Evolutionary conservation across 306 rosid species (phyloP), one percentile per base, ranked within the genome.

Genomic region (Elaeagnus macrophylla): DNA sequence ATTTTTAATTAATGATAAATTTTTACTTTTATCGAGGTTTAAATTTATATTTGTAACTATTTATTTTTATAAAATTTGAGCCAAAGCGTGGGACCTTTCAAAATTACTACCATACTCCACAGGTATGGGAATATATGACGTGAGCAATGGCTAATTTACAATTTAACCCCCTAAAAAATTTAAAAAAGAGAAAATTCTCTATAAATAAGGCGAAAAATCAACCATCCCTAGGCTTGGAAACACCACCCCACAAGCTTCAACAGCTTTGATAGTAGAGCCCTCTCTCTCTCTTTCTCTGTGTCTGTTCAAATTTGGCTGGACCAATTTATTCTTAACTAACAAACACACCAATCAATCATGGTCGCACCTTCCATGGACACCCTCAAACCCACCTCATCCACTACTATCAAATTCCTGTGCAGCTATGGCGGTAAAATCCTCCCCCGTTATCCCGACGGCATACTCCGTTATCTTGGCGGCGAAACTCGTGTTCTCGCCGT

Each of bases 361-460:
- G 68, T 61, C 59, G 77, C 77, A 32, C 63, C 80, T 35, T 42
- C 76, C 5, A 3, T 25, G 2, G 32, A 25, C 32, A 48, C 71
- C 43, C 17, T 40, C 37, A 56, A n/a, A 50, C 14, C 64, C 25
- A 47, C 71, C 53, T 2, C 32, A 25, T 25, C 32, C 32, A 68
- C 88, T 58, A 69, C 82, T 39, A 59, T 84, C 61, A 91, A 87
- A 60, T 84, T 87, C 78, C 89, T 91, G 71, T 91, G 83, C 39
- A 87, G 96, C 74, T 80, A 91, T 65, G 85, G 99, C 57, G 99
- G 96, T 57, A 87, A 79, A 73, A 91, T 91, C 77, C 75, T 84
- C 56, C 99, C 99, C 37, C 95, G 99, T 39, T 77, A 84, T 47
- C 85, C 99, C 17, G 99, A 91, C 74, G 87, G 95, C 39, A 84